Evolutionary conservation across 306 rosid genomes (phyloP).

Genomic region (Pueraria montana): DNA sequence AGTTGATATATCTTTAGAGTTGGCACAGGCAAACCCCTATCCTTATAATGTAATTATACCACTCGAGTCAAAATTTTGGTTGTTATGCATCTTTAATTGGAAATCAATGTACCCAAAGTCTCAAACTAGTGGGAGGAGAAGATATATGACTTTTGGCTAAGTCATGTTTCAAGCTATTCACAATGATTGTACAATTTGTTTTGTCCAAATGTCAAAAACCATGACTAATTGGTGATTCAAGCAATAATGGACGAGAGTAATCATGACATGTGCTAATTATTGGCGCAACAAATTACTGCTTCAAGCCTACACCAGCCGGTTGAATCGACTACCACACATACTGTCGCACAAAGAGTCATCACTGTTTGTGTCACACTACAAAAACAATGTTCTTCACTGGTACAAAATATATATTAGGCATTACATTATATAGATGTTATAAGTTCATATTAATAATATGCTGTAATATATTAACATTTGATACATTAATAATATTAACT

Average conservation of each 20-base stretch:
- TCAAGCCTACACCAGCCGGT: too few relatives aligned
- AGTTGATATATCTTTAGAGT: background rate
- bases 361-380: too few relatives aligned
- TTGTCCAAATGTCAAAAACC: background rate
- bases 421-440: too few relatives aligned
- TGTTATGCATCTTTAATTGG: background rate
- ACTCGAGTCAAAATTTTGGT: background rate
- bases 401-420: too few relatives aligned
- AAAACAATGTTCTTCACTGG: too few relatives aligned
- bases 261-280: too few relatives aligned
- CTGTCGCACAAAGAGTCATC: too few relatives aligned
- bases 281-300: too few relatives aligned
- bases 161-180: background rate
- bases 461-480: too few relatives aligned
- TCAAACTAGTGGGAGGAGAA: conserved; percentile 16
- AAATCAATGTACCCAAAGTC: background rate
- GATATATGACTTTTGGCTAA: background rate
- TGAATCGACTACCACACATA: too few relatives aligned
- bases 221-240: conserved; percentile 11
- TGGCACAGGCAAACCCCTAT: background rate
- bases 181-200: conserved; percentile 16
- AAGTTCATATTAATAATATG: too few relatives aligned
- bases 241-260: background rate
- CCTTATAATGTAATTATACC: background rate
- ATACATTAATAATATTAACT: too few relatives aligned